Evolutionary conservation across 1,284 basidiomycete species (phyloP), one percentile per base, ranked within the genome.

Genomic region (Omphalotus olearius): DNA sequence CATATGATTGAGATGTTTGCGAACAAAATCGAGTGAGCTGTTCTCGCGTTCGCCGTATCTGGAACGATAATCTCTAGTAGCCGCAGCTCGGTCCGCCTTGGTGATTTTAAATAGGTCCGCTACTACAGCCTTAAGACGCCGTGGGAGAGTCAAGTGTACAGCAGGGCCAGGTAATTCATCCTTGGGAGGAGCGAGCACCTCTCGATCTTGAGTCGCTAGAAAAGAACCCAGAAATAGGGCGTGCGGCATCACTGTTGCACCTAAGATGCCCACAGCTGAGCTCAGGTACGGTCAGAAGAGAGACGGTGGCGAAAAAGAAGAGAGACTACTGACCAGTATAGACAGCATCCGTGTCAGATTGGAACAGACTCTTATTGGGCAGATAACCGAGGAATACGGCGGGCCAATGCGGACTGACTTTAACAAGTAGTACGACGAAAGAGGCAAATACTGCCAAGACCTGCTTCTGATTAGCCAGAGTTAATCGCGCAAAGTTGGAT

Each of bases 181-280:
- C 35, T 35, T 23, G 45, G 40, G 45, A 18, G 56, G 56, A 28
- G 50, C 41, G 1, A 63, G 47, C 7, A 71, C 68, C 13, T 77
- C 67, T 25, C 87, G 74, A 59, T 90, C 81, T 55, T 88, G 79
- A 0, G 83, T 83, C 5, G 85, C 80, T 37, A 91, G 71, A 49
- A 81, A 79, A 0, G 86, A 89, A 4, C 89, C 90, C 17, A 93
- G 74, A 67, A 91, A 91, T 30, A 93, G 74, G 2, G 83, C 83
- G 66, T 93, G 91, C 0, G 66, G 67, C 66, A 68, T 69, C 20
- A 68, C 60, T 1, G 67, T 69, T 25, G 66, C 46, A 2, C 45
- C 46, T 23, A 85, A 61, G 54, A 87, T 84, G 51, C 87, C 84
- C 45, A 86, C 82, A 13, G 85, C 83, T 83, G 47, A 20, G 40